Percentiles rank a stretch among this genome's conserved stretches.
Conservation (phyloP, 805 yeast species). For the Suhomyces prunicola region DNA sequence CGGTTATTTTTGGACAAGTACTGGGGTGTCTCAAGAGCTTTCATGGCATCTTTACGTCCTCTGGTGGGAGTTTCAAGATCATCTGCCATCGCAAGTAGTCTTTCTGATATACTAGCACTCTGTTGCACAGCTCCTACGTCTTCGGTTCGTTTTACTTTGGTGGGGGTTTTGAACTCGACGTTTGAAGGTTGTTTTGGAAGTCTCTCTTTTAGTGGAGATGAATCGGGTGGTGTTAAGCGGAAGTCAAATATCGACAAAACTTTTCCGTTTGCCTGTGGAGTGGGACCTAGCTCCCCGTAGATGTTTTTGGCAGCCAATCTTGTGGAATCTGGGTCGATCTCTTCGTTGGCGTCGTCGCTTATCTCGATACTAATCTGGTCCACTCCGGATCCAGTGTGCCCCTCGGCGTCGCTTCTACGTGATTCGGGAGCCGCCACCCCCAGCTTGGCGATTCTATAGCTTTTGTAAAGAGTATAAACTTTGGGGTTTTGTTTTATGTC, state of each 20-base stretch:
- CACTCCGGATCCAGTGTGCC: neutral
- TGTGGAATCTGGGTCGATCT: neutral
- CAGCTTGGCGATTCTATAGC: conserved; percentile 21
- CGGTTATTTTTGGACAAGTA: conserved; percentile 19
- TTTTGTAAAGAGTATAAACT: conserved; percentile 30
- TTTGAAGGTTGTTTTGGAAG: neutral
- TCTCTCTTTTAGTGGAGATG: conserved; percentile 33
- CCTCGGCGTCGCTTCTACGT: neutral
- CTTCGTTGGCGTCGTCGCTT: neutral
- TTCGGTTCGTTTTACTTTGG: conserved; percentile 14
- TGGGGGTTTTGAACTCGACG: conserved; percentile 33
- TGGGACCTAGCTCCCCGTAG: conserved; percentile 64
- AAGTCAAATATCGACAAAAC: conserved; percentile 72
- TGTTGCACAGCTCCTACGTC: no score
- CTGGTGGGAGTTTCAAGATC: neutral
- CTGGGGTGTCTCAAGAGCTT: conserved; percentile 19
- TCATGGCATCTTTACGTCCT: neutral
- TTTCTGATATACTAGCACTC: conserved; percentile 4
- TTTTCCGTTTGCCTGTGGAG: conserved; percentile 81
- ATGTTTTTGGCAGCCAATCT: conserved; percentile 7
- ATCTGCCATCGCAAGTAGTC: conserved; percentile 1
- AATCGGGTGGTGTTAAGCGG: conserved; percentile 40
- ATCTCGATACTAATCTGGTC: neutral
- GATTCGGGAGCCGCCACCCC: neutral
- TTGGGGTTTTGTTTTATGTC: conserved; percentile 32